phyloP scores from a whole-genome alignment of 116 monocot species.

The Iris pallida region DNA sequence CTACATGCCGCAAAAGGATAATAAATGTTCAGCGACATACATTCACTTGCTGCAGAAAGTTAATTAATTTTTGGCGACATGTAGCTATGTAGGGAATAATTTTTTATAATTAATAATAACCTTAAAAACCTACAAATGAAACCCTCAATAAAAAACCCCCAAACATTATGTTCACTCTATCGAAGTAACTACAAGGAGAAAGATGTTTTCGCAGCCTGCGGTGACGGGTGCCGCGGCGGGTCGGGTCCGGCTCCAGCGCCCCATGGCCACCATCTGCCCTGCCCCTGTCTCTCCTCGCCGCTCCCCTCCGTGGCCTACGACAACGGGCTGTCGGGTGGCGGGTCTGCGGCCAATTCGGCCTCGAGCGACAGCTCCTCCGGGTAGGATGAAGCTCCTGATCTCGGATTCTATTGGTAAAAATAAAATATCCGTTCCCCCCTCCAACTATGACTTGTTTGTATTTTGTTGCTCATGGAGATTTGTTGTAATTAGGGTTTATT shows the following conservation, averaged over 20 bases:
- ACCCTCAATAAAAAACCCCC: no score
- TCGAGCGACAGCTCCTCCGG: conserved; percentile 30
- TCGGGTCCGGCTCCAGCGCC: not conserved
- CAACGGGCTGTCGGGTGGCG: conserved; percentile 9
- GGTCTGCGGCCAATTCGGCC: conserved; percentile 12
- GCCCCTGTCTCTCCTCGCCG: conserved; percentile 13
- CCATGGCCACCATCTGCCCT: conserved; percentile 33
- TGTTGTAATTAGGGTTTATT: no score
- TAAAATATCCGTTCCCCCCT: not conserved
- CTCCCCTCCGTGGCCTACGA: conserved; percentile 14
- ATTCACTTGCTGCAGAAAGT: no score
- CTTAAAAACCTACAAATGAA: no score
- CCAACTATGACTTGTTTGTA: not conserved
- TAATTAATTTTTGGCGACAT: no score
- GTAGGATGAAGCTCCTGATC: conserved; percentile 49
- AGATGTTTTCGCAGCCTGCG: conserved; percentile 7
- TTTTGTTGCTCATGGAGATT: no score
- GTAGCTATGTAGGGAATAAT: no score
- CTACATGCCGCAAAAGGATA: no score
- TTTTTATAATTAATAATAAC: no score
- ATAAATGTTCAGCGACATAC: no score
- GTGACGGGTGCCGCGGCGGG: not conserved
- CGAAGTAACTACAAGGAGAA: no score
- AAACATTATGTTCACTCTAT: no score
- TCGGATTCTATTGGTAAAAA: conserved; percentile 34